Base-by-base conservation (phyloP, 306 rosid genomes). In the Canavalia ensiformis region DNA sequence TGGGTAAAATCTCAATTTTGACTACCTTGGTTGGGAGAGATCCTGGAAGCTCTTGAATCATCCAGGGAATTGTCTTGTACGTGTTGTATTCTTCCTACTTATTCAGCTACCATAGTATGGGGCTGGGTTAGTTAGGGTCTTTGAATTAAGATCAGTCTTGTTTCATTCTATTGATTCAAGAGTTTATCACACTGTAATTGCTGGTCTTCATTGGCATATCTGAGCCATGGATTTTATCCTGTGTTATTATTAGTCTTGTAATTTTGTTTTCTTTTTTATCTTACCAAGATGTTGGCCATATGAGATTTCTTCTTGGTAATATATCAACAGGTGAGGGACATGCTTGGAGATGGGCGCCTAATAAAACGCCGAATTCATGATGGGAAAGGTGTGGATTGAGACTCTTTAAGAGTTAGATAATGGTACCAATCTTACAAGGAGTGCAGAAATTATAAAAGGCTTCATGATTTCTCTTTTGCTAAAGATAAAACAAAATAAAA, bases 341-440 rank as follows among this genome's bases (percentile, higher is more conserved):
- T 93, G 97, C 97, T 96, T 85, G 99, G 99, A 78, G 99, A 96
- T 81, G 98, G 99, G 13, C 92, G 98, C 80, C 91, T 89, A 51
- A 89, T 96, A 75, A 96, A 96, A 88, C 91, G 99, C 29, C 90
- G 97, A 13, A 88, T 96, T 80, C 88, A 35, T 77, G 99, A 96
- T 86, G 98, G 99, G 73, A 87, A 89, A 92, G 98, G 99, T 96
- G 80, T 13, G 85, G 64, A 51, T 77, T 80, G 55, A 51, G 77
- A 81, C 51, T 63, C 30, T 51, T 18, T 18, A 18, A 64, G 39
- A 71, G 35, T 86, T 56, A 57, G 35, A 65, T 70, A 58, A 9
- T 56, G 35, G 28, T 52, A 56, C 60, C 69, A n/a, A 44, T 51
- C 12, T 77, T 86, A 50, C 46, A 33, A 72, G 64, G 54, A 86